phyloP scores from a whole-genome alignment of 2,329 filamentous ascomycete species.

The Thelonectria olida region DNA sequence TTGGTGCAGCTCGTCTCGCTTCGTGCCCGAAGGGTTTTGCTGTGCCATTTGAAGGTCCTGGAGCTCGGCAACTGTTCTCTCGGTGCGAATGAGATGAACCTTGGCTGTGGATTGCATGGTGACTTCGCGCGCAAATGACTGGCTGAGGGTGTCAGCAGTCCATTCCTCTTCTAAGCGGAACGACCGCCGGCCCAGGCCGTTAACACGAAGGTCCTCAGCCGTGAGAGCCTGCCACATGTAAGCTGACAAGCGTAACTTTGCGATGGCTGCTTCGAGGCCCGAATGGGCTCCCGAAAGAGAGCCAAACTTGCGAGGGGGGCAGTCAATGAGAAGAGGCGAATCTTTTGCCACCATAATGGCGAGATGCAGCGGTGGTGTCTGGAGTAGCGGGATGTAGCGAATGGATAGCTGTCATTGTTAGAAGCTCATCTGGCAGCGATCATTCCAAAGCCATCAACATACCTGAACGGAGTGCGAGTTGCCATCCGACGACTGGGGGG shows the following conservation, averaged over 20 bases:
- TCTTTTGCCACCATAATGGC: constrained; percentile 76
- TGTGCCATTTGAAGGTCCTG: constrained; percentile 71
- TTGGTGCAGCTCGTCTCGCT: constrained; percentile 63
- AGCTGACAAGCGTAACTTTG: constrained; percentile 77
- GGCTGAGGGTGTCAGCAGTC: constrained; percentile 71
- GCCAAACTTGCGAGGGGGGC: constrained; percentile 66
- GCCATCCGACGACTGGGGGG: background rate
- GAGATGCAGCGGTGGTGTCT: constrained; percentile 73
- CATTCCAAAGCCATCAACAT: background rate
- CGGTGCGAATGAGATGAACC: constrained; percentile 72
- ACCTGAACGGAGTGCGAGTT: background rate
- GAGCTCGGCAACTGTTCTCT: constrained; percentile 73
- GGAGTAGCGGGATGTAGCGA: constrained; percentile 63
- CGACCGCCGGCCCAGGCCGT: constrained; percentile 73
- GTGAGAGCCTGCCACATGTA: constrained; percentile 83
- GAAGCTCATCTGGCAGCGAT: background rate
- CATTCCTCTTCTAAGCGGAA: constrained; percentile 81
- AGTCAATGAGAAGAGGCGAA: constrained; percentile 74
- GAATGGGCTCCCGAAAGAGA: constrained; percentile 59
- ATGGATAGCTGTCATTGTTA: constrained; percentile 1
- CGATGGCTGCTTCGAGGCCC: constrained; percentile 69
- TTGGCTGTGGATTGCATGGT: constrained; percentile 49
- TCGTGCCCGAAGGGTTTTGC: constrained; percentile 65
- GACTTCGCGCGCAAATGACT: background rate
- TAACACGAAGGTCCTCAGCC: constrained; percentile 76